Percentiles rank a stretch among this genome's conserved stretches.
Conservation (phyloP, 257 asterid genomes). For the Solanum pennellii region DNA sequence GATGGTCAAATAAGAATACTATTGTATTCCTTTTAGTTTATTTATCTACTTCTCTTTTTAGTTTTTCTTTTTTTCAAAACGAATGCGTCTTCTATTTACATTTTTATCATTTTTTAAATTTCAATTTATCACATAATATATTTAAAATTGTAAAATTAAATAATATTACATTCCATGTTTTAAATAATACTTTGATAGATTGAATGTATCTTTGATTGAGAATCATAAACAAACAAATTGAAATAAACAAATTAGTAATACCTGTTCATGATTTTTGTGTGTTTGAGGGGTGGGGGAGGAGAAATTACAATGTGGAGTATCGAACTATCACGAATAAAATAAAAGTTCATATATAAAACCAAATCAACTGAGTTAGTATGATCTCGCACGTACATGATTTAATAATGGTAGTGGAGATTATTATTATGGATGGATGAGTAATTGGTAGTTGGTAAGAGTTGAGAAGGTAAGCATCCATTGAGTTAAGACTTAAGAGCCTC, state of each 20-base stretch:
- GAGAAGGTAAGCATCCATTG: not conserved
- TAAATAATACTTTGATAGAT: not conserved
- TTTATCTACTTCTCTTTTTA: not conserved
- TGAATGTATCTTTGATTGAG: too few relatives aligned
- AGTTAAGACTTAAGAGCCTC: not conserved
- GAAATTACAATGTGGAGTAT: rapidly evolving
- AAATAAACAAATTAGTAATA: not conserved
- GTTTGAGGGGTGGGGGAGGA: not conserved
- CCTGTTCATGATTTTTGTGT: not conserved
- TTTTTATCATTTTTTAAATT: rapidly evolving
- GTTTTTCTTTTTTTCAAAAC: not conserved
- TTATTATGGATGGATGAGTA: not conserved
- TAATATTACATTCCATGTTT: too few relatives aligned
- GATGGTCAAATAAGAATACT: not conserved
- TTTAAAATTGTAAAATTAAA: not conserved
- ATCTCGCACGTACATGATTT: not conserved
- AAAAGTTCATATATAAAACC: rapidly evolving
- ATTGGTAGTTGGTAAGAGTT: not conserved
- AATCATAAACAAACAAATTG: not conserved
- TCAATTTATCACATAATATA: rapidly evolving
- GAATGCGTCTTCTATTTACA: rapidly evolving
- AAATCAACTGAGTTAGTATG: too few relatives aligned
- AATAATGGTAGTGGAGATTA: not conserved
- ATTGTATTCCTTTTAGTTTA: not conserved
- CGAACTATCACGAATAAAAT: rapidly evolving